Evolutionary conservation across 2,329 filamentous ascomycete genomes (phyloP).

Genomic region (Hansfordia pulvinata): DNA sequence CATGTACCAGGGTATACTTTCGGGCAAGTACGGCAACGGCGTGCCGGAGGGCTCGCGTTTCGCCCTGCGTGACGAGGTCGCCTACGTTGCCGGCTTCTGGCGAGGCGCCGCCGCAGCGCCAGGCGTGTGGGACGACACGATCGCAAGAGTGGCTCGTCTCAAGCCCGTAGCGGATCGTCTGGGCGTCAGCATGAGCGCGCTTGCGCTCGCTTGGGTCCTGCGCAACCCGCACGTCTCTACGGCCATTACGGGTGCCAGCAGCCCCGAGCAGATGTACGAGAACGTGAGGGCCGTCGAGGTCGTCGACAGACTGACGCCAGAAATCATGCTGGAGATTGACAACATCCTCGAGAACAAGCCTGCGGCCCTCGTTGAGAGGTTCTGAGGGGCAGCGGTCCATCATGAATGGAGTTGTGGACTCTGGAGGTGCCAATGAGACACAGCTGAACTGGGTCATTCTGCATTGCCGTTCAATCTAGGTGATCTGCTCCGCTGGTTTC

Average conservation of each 20-base stretch:
- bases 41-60: slow-evolving; percentile 48
- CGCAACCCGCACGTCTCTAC: slow-evolving; percentile 39
- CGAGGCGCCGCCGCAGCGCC: too few species aligned
- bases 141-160: slow-evolving; percentile 28
- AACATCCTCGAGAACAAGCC: slow-evolving; percentile 27
- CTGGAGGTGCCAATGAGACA: too few species aligned
- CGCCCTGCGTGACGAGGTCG: too few species aligned
- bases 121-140: slow-evolving; percentile 33
- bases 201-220: slow-evolving; percentile 38
- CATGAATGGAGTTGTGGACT: too few species aligned
- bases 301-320: slow-evolving; percentile 31
- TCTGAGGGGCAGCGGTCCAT: too few species aligned
- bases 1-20: slow-evolving; percentile 41
- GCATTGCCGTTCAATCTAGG: too few species aligned
- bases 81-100: too few species aligned
- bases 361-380: slow-evolving; percentile 22
- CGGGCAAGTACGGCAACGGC: slow-evolving; percentile 51
- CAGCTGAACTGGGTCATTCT: too few species aligned
- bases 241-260: slow-evolving; percentile 38
- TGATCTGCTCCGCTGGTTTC: too few species aligned
- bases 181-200: slow-evolving; percentile 34
- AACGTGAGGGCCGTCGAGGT: slow-evolving; percentile 32
- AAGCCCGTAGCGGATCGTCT: slow-evolving; percentile 42
- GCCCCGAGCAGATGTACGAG: slow-evolving; percentile 35
- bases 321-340: slow-evolving; percentile 37